Percentiles rank a stretch among this genome's conserved stretches.
Conservation (phyloP, 768 basidiomycete species). For the Lactarius indigo region DNA sequence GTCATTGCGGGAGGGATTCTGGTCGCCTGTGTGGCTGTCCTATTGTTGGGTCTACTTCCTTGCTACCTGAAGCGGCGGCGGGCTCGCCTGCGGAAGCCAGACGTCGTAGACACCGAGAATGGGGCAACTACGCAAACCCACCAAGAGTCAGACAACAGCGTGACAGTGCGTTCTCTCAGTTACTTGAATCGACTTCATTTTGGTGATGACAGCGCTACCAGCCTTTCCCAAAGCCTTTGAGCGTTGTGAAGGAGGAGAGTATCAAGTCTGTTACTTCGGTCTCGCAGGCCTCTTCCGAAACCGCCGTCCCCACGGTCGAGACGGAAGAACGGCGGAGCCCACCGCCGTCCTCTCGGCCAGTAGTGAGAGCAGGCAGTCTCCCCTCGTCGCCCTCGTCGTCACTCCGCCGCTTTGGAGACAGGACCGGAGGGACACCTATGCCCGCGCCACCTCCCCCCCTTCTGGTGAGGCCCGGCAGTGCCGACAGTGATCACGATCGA, state of each 20-base stretch:
- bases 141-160: background rate
- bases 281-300: background rate
- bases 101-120: background rate
- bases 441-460: background rate
- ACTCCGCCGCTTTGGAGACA: background rate
- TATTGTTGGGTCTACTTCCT: conserved; percentile 3
- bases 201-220: background rate
- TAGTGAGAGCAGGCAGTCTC: background rate
- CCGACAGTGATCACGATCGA: background rate
- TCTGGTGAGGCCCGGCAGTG: background rate
- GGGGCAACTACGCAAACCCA: background rate
- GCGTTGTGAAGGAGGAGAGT: background rate
- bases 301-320: background rate
- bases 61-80: background rate
- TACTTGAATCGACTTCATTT: background rate
- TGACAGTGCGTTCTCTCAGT: background rate
- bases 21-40: background rate
- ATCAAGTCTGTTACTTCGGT: background rate
- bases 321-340: background rate
- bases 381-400: background rate
- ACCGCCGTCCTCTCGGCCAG: background rate
- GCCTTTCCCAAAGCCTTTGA: background rate
- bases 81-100: background rate
- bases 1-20: background rate
- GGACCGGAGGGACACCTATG: background rate